A percentile compares a stretch with the other conserved stretches of the same genome.
These are phyloP conservation scores for Waltergamsia citrina DNA, from an alignment of 2,329 filamentous ascomycete genomes.

Conservation along the genomic window DNA sequence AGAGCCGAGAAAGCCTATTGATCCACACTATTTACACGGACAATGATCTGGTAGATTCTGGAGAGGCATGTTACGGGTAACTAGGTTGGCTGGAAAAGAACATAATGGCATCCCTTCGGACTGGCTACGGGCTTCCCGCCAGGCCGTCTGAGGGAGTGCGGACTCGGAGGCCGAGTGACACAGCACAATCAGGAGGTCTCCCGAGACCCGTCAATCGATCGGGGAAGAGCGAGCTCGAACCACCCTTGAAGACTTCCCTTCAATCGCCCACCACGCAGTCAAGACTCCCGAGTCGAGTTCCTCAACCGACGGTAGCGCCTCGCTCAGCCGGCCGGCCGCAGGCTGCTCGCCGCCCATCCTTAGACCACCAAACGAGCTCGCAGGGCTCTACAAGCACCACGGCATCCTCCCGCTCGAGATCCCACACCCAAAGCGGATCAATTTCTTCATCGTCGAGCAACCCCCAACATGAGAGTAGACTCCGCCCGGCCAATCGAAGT, in stretches of 20 bases:
- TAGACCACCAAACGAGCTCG: slow-evolving; percentile 32
- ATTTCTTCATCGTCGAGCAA: slow-evolving; percentile 22
- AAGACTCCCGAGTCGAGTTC: slow-evolving; percentile 10
- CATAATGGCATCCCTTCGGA: slow-evolving; percentile 32
- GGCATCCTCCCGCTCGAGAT: slow-evolving; percentile 18
- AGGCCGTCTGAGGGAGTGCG: slow-evolving; percentile 26
- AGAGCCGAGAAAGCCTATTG: too few species aligned
- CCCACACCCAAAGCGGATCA: slow-evolving; percentile 20
- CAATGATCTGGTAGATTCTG: neutral
- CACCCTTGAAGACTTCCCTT: slow-evolving; percentile 4
- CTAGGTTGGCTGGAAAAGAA: slow-evolving; percentile 9
- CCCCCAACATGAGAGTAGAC: slow-evolving; percentile 22
- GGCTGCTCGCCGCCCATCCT: slow-evolving; percentile 8
- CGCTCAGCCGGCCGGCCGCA: slow-evolving; percentile 1
- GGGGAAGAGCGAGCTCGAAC: slow-evolving; percentile 11
- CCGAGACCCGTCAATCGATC: slow-evolving; percentile 13
- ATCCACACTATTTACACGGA: too few species aligned
- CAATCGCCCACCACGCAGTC: slow-evolving; percentile 8
- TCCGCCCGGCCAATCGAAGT: slow-evolving; percentile 28
- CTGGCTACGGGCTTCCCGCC: slow-evolving; percentile 27
- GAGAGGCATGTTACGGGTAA: slow-evolving; percentile 2
- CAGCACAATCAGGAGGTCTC: slow-evolving; percentile 7
- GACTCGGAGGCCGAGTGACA: slow-evolving; percentile 15
- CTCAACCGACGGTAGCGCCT: slow-evolving; percentile 9
- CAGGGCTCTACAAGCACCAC: slow-evolving; percentile 26